Conservation (phyloP, 129 eudicot species). For the Flaveria robusta region DNA sequence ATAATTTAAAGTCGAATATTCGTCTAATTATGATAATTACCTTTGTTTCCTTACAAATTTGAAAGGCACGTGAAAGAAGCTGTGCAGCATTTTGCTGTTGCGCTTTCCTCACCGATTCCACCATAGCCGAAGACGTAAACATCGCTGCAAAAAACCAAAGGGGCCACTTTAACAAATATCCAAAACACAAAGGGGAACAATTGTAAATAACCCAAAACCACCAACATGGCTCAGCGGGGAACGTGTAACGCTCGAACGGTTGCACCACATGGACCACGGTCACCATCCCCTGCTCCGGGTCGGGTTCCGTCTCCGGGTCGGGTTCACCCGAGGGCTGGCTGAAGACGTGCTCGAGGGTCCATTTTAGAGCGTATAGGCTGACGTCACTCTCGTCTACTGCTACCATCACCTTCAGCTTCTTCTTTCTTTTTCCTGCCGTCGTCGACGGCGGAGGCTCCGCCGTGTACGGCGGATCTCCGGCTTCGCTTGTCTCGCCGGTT, state of each 20-base stretch:
- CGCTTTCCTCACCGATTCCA: conserved; percentile 50
- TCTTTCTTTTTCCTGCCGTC: conserved; percentile 9
- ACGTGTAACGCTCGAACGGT: conserved; percentile 50
- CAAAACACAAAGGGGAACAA: background rate
- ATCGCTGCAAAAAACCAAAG: conserved; percentile 34
- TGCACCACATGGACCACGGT: conserved; percentile 53
- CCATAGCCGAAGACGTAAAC: conserved; percentile 42
- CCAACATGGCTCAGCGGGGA: conserved; percentile 60
- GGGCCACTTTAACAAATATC: background rate
- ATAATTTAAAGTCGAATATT: no score
- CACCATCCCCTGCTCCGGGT: conserved; percentile 39
- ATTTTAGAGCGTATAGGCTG: conserved; percentile 61
- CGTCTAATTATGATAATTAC: no score
- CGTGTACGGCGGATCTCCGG: background rate
- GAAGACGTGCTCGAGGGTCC: conserved; percentile 53
- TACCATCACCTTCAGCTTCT: conserved; percentile 52
- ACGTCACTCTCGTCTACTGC: conserved; percentile 64
- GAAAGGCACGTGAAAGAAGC: conserved; percentile 53
- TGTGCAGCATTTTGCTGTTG: conserved; percentile 47
- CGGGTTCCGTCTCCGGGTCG: conserved; percentile 17
- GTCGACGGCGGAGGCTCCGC: conserved; percentile 17
- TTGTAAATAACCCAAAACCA: background rate
- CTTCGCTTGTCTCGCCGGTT: conserved; percentile 27
- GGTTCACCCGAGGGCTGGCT: background rate
- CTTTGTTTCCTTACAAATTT: conserved; percentile 42